Percentiles rank a stretch among this genome's conserved stretches.
Conservation (phyloP, 75 land plant species). For the Larix kaempferi region DNA sequence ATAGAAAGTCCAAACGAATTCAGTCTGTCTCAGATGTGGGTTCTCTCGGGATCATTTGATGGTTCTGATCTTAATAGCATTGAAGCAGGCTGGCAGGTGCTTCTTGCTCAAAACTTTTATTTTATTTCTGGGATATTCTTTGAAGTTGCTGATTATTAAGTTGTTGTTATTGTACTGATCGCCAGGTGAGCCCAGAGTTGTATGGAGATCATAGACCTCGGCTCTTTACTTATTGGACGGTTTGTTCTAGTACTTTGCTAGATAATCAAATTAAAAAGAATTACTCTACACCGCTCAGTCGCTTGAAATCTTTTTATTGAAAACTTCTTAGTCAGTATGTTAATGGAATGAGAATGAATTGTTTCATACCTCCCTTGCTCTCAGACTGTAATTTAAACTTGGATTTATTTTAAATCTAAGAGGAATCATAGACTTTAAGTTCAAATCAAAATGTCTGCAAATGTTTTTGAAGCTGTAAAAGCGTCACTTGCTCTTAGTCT, state of each 20-base stretch:
- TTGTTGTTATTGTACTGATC: neutral
- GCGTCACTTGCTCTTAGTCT: too few relatives aligned
- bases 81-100: conserved; percentile 43
- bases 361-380: neutral
- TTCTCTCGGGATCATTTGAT: conserved; percentile 31
- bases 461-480: too few relatives aligned
- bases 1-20: conserved; percentile 20
- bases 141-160: too few relatives aligned
- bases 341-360: neutral
- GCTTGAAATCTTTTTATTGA: too few relatives aligned
- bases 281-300: too few relatives aligned
- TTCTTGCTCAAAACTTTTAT: neutral
- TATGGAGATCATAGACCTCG: conserved; percentile 83
- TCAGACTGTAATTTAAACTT: too few relatives aligned
- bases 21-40: conserved; percentile 35
- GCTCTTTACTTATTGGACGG: conserved; percentile 91
- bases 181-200: conserved; percentile 83
- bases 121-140: neutral
- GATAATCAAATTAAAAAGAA: too few relatives aligned
- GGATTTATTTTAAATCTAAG: too few relatives aligned
- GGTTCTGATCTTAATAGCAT: conserved; percentile 32
- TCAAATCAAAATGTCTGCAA: too few relatives aligned
- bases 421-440: too few relatives aligned
- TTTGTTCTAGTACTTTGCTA: conserved; percentile 68
- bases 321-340: too few relatives aligned